Evolutionary conservation across 306 rosid genomes (phyloP).

Genomic region (Glycine latifolia): DNA sequence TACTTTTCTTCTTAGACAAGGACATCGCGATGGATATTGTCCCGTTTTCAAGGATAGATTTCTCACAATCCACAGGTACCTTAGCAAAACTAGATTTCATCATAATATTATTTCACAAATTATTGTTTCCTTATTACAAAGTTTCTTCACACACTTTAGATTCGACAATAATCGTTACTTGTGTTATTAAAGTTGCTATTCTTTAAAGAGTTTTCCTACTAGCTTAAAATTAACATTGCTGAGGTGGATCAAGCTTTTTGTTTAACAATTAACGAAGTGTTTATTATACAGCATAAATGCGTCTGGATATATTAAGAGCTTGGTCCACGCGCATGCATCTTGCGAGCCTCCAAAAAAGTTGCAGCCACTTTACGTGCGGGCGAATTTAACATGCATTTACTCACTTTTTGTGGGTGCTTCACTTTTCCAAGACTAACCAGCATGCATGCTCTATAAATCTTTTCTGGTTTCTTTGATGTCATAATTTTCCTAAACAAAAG

Average conservation of each 20-base stretch:
- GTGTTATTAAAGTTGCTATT: not conserved
- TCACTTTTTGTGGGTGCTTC: conserved; percentile 35
- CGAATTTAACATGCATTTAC: conserved; percentile 43
- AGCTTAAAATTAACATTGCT: not conserved
- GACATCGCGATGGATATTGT: not conserved
- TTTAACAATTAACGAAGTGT: not conserved
- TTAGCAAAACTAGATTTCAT: not conserved
- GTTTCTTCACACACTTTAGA: not conserved
- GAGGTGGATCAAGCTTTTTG: conserved; percentile 1
- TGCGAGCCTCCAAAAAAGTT: conserved; percentile 30
- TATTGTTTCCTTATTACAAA: not conserved
- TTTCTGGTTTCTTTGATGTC: conserved; percentile 12
- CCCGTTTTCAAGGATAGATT: not conserved
- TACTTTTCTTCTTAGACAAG: not conserved
- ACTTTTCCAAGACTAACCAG: conserved; percentile 41
- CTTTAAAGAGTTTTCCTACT: not conserved
- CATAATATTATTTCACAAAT: not conserved
- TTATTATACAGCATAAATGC: not conserved
- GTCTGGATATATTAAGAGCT: not conserved
- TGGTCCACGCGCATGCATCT: conserved; percentile 46
- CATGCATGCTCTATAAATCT: conserved; percentile 31
- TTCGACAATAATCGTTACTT: not conserved
- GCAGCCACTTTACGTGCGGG: conserved; percentile 45
- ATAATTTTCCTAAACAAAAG: not conserved
- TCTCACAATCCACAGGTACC: not conserved